Percentiles rank a stretch among this genome's conserved stretches.
Evolutionary conservation across 371 early-diverging fungal species (phyloP).

Genomic region (Rhizomucor pusillus): DNA sequence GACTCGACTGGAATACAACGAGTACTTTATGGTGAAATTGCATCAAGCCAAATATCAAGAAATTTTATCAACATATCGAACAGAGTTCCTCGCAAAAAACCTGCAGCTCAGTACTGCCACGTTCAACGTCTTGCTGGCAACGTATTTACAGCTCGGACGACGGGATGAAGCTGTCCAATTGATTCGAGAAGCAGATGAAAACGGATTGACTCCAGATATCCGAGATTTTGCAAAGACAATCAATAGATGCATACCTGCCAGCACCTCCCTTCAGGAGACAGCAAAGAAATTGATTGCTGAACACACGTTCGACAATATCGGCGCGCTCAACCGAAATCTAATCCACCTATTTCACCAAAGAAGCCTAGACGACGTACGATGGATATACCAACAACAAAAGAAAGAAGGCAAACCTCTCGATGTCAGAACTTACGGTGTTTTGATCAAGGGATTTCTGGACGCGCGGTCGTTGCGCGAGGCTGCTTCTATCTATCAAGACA

Average conservation of each 20-base stretch:
- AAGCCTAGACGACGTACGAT: constrained; percentile 15
- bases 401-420: constrained; percentile 17
- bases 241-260: constrained; percentile 33
- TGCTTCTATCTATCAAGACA: constrained; percentile 26
- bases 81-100: constrained; percentile 5
- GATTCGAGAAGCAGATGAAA: constrained; percentile 19
- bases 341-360: constrained; percentile 24
- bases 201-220: constrained; percentile 25
- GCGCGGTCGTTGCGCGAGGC: constrained; percentile 25
- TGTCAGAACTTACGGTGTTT: constrained; percentile 27
- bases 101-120: constrained; percentile 26
- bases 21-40: constrained; percentile 40
- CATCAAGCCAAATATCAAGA: constrained; percentile 36
- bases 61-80: constrained; percentile 24
- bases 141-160: constrained; percentile 29
- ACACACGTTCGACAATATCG: constrained; percentile 21
- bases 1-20: constrained; percentile 38
- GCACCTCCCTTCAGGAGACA: constrained; percentile 17
- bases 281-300: constrained; percentile 23
- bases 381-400: constrained; percentile 20
- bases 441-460: constrained; percentile 37
- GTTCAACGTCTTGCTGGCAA: constrained; percentile 41
- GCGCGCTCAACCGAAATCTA: constrained; percentile 31
- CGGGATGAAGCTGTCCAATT: constrained; percentile 30
- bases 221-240: constrained; percentile 39